Base-by-base conservation (phyloP, 768 basidiomycete genomes). In the Cubamyces sp. region DNA sequence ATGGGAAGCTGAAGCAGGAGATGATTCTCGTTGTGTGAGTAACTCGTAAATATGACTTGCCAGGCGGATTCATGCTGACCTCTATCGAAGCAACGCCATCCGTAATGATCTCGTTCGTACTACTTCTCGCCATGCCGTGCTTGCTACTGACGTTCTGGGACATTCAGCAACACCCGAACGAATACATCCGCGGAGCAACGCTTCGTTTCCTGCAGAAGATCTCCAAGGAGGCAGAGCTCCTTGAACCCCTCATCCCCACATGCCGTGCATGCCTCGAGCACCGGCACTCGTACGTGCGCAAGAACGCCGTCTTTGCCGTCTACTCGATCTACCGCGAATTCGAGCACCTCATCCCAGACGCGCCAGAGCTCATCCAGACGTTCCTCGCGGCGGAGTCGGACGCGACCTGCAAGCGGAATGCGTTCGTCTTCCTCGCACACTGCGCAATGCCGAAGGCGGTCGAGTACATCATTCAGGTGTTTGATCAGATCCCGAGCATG, bases 21-120 rank as follows among this genome's bases (percentile, higher is more conserved):
- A 98, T 98, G 96, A 98, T 98, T 72, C 85, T 98, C 54, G 96
- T 98, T 34, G 95, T 96, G 94, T 96, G 75, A 74, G 93, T 86
- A 15, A 3, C 18, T 11, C 53, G 40, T 34, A 34, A 26, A 58
- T 66, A 39, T n/a, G 19, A 21, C 26, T 53, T 54, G 45, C 42
- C 23, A 62, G 64, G 12, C 28, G 14, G 23, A 23, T 52, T 4
- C 16, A 61, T 66, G 21, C 56, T 28, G 48, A 51, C 58, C 41
- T 11, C 23, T 39, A 34, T 16, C 65, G 39, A 69, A 96, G 94
- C 66, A 98, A 98, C 72, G 95, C 97, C 54, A 94, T 98, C 74
- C 91, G 95, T 64, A 97, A 98, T 75, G 96, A 99, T 79, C 85
- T 98, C 57, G 94, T 95, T 66, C 67, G 91, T 79, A 9, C 25